These are phyloP conservation scores for Leccinum pachyderme DNA, from an alignment of 1,284 basidiomycete species.

Conservation along the genomic window DNA sequence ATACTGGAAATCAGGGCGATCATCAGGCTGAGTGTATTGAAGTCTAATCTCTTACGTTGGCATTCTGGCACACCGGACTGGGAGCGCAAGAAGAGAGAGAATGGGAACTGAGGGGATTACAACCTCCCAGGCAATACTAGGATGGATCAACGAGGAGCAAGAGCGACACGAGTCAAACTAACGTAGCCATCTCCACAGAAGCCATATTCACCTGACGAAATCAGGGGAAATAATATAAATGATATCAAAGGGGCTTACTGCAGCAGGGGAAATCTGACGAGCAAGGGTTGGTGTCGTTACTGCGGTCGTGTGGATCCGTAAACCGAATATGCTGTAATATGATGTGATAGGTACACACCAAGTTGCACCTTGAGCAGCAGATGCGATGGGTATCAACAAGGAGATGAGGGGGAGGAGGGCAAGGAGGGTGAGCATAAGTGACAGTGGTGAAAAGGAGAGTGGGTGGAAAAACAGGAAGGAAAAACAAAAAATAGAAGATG, in stretches of 20 bases:
- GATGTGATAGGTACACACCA: constrained; percentile 19
- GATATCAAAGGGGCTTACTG: constrained; percentile 41
- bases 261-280: constrained; percentile 65
- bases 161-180: constrained; percentile 15
- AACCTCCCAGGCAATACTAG: constrained; percentile 79
- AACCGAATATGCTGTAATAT: neutral
- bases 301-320: constrained; percentile 21
- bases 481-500: neutral
- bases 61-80: constrained; percentile 65
- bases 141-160: constrained; percentile 4
- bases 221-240: neutral
- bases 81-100: constrained; percentile 66
- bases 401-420: constrained; percentile 19
- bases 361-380: constrained; percentile 27
- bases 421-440: constrained; percentile 24
- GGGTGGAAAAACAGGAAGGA: neutral
- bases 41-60: constrained; percentile 43
- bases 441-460: constrained; percentile 19
- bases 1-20: constrained; percentile 40
- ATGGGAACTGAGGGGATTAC: constrained; percentile 72
- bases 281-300: constrained; percentile 56
- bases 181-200: constrained; percentile 65
- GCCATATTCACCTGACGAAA: constrained; percentile 61
- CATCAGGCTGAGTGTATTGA: neutral
- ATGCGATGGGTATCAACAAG: constrained; percentile 11